Conservation (phyloP, 2,329 filamentous ascomycete genomes). For the Nectriaceae sp. region DNA sequence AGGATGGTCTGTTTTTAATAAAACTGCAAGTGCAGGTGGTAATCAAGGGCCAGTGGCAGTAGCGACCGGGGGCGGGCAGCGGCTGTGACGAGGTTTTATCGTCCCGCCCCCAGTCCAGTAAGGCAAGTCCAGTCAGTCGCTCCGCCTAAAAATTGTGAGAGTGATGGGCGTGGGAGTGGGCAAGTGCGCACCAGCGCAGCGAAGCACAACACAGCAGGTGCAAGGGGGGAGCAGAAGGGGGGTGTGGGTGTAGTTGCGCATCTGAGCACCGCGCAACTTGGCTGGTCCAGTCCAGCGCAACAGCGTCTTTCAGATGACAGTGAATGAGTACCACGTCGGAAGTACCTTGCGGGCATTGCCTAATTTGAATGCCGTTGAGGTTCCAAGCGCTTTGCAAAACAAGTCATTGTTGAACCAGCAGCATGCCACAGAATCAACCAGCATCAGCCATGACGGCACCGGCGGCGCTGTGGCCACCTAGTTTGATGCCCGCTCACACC, state of each 20-base stretch:
- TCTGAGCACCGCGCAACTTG: not conserved
- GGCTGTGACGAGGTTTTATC: slow-evolving; percentile 25
- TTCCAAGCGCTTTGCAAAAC: too few relatives aligned
- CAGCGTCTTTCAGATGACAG: too few relatives aligned
- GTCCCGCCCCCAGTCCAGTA: slow-evolving; percentile 9
- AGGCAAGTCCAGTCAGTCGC: slow-evolving; percentile 2
- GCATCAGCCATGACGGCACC: too few relatives aligned
- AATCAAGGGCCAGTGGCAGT: not conserved
- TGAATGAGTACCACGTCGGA: too few relatives aligned
- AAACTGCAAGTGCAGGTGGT: slow-evolving; percentile 16
- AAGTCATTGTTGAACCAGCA: too few relatives aligned
- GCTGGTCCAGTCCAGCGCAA: not conserved
- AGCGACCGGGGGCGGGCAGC: slow-evolving; percentile 10
- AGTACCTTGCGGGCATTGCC: too few relatives aligned
- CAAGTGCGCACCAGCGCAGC: slow-evolving; percentile 6
- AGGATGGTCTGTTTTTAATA: slow-evolving; percentile 33
- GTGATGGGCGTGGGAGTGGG: slow-evolving; percentile 4
- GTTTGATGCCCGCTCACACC: too few relatives aligned
- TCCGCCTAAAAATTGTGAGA: slow-evolving; percentile 4
- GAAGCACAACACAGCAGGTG: slow-evolving; percentile 5
- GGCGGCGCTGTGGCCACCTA: too few relatives aligned
- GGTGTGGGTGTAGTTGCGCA: not conserved
- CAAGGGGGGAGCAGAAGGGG: not conserved
- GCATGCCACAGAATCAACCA: too few relatives aligned
- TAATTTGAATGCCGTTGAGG: too few relatives aligned